A percentile compares a stretch with the other conserved stretches of the same genome.
Conservation (phyloP, 2,329 filamentous ascomycete species). For the Hirsutella rhossiliensis region DNA sequence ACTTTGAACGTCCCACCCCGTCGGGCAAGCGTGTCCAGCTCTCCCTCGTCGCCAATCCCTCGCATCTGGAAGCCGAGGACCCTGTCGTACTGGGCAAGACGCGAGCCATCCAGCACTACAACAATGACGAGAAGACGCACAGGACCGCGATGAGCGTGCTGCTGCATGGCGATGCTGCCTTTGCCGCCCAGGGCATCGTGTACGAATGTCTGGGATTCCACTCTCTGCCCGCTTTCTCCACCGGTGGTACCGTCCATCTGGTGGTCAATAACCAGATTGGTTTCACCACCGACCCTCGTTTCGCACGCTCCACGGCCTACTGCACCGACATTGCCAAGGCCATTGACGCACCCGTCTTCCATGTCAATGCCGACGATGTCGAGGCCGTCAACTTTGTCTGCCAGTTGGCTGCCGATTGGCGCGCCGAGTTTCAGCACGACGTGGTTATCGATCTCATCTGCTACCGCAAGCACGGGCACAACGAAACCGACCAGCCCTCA, state of each 20-base stretch:
- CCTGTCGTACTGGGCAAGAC: constrained; percentile 97
- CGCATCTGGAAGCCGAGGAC: constrained; percentile 95
- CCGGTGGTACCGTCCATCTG: constrained; percentile 91
- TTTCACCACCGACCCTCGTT: constrained; percentile 97
- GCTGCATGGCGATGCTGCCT: constrained; percentile 93
- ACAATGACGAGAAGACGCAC: constrained; percentile 86
- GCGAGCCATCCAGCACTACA: constrained; percentile 96
- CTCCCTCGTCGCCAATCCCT: constrained; percentile 95
- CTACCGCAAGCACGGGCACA: constrained; percentile 98
- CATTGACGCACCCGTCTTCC: constrained; percentile 96
- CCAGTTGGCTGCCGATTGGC: constrained; percentile 94
- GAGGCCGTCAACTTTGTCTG: constrained; percentile 98
- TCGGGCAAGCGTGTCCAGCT: constrained; percentile 99
- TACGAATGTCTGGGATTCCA: constrained; percentile 99
- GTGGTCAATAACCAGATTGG: constrained; percentile 99
- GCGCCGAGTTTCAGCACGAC: constrained; percentile 96
- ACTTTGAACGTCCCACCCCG: constrained; percentile 96
- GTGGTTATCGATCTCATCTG: constrained; percentile 97
- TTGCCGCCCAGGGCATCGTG: constrained; percentile 91
- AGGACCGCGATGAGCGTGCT: constrained; percentile 89
- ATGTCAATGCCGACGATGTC: constrained; percentile 97
- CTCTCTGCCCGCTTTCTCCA: constrained; percentile 89
- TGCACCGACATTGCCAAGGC: constrained; percentile 99
- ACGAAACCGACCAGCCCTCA: constrained; percentile 97
- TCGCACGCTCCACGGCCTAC: constrained; percentile 93